Evolutionary conservation across 163 green algal species (phyloP).

Genomic region (Prototheca cutis): DNA sequence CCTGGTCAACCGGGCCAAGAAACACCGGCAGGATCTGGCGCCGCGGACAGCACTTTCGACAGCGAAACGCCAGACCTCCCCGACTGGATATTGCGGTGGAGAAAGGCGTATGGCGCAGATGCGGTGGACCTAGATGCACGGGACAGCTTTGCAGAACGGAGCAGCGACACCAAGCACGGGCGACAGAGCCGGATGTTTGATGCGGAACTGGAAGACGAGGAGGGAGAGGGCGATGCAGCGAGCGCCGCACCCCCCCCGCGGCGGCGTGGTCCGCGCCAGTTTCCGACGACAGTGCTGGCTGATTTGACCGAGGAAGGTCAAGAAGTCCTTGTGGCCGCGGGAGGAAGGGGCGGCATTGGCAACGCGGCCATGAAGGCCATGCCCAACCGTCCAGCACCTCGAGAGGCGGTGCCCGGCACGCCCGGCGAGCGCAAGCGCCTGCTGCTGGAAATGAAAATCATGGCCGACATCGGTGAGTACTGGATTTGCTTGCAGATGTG

Average conservation of each 20-base stretch:
- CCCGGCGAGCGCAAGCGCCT: slow-evolving; percentile 37
- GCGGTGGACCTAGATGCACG: slow-evolving; percentile 15
- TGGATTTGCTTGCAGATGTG: too few relatives aligned
- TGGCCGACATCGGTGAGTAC: slow-evolving; percentile 67
- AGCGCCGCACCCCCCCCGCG: background rate
- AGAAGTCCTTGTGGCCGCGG: slow-evolving; percentile 31
- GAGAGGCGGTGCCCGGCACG: slow-evolving; percentile 3
- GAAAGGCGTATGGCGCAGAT: slow-evolving; percentile 6
- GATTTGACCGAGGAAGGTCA: slow-evolving; percentile 35
- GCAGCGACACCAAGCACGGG: too few relatives aligned
- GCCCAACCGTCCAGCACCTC: slow-evolving; percentile 16
- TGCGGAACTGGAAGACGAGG: slow-evolving; percentile 9
- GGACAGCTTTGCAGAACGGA: slow-evolving; percentile 2
- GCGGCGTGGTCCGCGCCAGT: background rate
- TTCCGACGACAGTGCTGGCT: slow-evolving; percentile 13
- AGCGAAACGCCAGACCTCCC: slow-evolving; percentile 1
- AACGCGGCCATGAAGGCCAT: slow-evolving; percentile 26
- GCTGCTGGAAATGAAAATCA: slow-evolving; percentile 52
- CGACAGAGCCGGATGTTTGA: too few relatives aligned
- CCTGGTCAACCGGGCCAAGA: background rate
- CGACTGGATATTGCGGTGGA: background rate
- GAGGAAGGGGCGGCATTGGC: slow-evolving; percentile 45
- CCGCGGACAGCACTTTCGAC: too few relatives aligned
- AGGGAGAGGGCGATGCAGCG: background rate
- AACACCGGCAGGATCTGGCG: too few relatives aligned